Conservation (phyloP, 2,329 filamentous ascomycete species). For the Colletotrichum cereale region DNA sequence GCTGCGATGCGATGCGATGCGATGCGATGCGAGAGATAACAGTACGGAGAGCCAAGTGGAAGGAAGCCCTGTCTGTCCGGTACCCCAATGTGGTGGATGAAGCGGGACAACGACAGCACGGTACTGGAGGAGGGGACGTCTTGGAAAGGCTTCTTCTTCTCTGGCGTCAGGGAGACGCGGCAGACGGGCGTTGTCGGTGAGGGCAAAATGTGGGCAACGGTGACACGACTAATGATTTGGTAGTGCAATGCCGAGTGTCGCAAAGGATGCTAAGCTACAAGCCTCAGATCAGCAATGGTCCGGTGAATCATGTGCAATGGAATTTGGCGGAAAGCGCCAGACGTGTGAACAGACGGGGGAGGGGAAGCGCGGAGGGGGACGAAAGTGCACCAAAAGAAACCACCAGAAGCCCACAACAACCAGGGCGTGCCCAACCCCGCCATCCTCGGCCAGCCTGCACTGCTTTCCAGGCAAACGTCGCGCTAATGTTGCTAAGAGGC, state of each 20-base stretch:
- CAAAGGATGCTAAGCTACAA: conserved; percentile 25
- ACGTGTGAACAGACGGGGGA: not conserved
- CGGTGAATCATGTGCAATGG: conserved; percentile 33
- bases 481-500: not conserved
- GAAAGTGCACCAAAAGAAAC: conserved; percentile 6
- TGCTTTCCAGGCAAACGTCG: conserved; percentile 8
- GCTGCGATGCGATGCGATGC: conserved; percentile 27
- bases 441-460: conserved; percentile 7
- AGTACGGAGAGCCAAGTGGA: conserved; percentile 8
- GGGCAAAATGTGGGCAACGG: conserved; percentile 16
- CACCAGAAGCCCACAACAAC: not conserved
- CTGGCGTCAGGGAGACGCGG: conserved; percentile 13
- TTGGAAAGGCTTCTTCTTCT: conserved; percentile 10
- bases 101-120: conserved; percentile 3
- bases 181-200: conserved; percentile 29
- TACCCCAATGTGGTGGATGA: conserved; percentile 1
- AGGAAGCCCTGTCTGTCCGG: not conserved
- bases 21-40: conserved; percentile 1
- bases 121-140: not conserved
- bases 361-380: not conserved
- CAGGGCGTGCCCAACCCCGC: conserved; percentile 25
- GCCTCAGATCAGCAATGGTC: conserved; percentile 36
- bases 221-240: conserved; percentile 11
- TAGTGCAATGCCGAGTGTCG: conserved; percentile 6
- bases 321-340: conserved; percentile 17